phyloP scores from a whole-genome alignment of 352 stramenopile genomes.

The Phytophthora ohioensis region DNA sequence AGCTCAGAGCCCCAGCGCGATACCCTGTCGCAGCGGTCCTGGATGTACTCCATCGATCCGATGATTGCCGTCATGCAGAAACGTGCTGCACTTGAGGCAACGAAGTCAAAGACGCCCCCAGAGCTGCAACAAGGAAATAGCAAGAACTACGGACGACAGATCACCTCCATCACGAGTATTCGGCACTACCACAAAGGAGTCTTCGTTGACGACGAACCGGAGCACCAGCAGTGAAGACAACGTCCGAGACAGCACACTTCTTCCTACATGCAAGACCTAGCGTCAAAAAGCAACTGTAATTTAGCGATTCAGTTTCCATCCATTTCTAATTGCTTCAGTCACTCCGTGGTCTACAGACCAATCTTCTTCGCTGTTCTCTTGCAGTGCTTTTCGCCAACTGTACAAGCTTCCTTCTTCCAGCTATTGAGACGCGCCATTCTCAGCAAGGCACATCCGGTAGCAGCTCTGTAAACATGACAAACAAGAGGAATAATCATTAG shows the following conservation, averaged over 20 bases:
- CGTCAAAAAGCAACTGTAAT: conserved; percentile 6
- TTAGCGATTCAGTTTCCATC: conserved; percentile 28
- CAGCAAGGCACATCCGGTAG: conserved; percentile 67
- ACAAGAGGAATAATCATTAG: conserved; percentile 5
- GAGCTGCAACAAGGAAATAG: conserved; percentile 32
- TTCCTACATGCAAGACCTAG: neutral
- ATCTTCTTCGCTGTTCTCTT: conserved; percentile 7
- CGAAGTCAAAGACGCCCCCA: conserved; percentile 3
- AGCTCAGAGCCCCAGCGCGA: conserved; percentile 72
- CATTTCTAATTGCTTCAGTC: conserved; percentile 29
- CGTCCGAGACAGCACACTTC: neutral
- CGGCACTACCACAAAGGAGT: conserved; percentile 63
- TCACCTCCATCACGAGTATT: conserved; percentile 69
- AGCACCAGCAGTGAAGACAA: conserved; percentile 18
- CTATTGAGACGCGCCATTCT: conserved; percentile 35
- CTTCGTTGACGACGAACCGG: conserved; percentile 65
- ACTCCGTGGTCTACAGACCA: conserved; percentile 2
- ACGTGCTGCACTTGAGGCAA: conserved; percentile 23
- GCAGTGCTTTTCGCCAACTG: conserved; percentile 20
- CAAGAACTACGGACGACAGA: conserved; percentile 48
- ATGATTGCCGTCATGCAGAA: conserved; percentile 66
- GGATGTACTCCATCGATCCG: conserved; percentile 79
- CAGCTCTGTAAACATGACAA: conserved; percentile 57
- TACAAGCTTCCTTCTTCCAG: conserved; percentile 27
- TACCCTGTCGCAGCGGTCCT: conserved; percentile 75